Evolutionary conservation across 2,329 filamentous ascomycete species (phyloP).

Genomic region (Paecilomyces niveus): DNA sequence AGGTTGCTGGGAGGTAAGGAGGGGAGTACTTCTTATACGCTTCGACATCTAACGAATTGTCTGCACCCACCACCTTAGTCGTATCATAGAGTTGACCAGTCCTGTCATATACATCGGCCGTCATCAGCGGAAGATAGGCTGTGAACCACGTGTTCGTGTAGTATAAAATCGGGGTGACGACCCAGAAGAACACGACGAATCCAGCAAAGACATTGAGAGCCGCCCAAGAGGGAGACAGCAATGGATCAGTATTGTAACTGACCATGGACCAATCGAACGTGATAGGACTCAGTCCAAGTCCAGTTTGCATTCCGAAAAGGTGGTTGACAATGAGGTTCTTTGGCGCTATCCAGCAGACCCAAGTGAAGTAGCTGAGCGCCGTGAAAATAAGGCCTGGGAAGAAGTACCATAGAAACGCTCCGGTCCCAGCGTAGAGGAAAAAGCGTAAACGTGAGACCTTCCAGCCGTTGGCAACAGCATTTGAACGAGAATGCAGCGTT

Average conservation of each 20-base stretch:
- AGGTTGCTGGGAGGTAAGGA: slow-evolving; percentile 55
- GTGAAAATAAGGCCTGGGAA: slow-evolving; percentile 47
- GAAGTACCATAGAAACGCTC: slow-evolving; percentile 42
- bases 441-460: slow-evolving; percentile 31
- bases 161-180: slow-evolving; percentile 25
- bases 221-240: slow-evolving; percentile 24
- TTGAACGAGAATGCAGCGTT: slow-evolving; percentile 31
- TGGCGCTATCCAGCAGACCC: slow-evolving; percentile 44
- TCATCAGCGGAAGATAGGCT: slow-evolving; percentile 54
- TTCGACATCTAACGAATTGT: slow-evolving; percentile 50
- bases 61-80: slow-evolving; percentile 45
- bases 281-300: slow-evolving; percentile 21
- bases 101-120: slow-evolving; percentile 54
- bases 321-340: slow-evolving; percentile 42
- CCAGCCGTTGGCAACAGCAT: slow-evolving; percentile 32
- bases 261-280: slow-evolving; percentile 29
- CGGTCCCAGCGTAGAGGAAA: slow-evolving; percentile 25
- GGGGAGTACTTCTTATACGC: slow-evolving; percentile 59
- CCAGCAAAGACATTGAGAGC: slow-evolving; percentile 25
- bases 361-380: slow-evolving; percentile 42
- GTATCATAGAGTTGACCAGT: slow-evolving; percentile 54
- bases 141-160: slow-evolving; percentile 46
- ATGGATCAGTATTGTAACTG: slow-evolving; percentile 26
- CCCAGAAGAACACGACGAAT: slow-evolving; percentile 19
- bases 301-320: slow-evolving; percentile 35